Evolutionary conservation across 2,329 filamentous ascomycete species (phyloP), one percentile per base, ranked within the genome.

Genomic region (Cordyceps cateniannulata): DNA sequence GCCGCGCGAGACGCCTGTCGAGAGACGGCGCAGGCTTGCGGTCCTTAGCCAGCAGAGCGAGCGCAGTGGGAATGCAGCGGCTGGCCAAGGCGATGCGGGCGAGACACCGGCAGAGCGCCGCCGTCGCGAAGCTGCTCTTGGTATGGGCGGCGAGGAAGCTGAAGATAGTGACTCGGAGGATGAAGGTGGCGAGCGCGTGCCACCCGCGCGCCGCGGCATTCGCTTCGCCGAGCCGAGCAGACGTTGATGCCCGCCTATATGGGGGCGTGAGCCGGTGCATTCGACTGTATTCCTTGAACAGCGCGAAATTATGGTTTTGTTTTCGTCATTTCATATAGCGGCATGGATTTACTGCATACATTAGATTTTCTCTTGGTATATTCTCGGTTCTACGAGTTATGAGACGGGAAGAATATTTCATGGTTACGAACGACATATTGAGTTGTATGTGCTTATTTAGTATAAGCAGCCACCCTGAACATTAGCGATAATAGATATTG

Each of bases 41-140:
- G 83, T 77, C 0, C 72, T 84, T 3, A 32, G 38, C 14, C 56
- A 59, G 56, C 56, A 59, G n/a, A 35, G 27, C 24, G 68, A 71
- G 16, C 35, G 45, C 18, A 27, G 32, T n/a, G 18, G 49, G 1
- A 24, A 42, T 14, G 3, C 44, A 5, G 20, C 44, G 5, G n/a
- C 16, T 8, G 24, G 14, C 22, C 29, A 32, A 7, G 68, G 67
- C 2, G 76, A 79, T n/a, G 77, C 77, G 38, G 79, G 76, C 38
- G 90, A 93, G 73, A 92, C 89, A 0, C 86, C 88, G 0, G 90
- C 89, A 0, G 90, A 93, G 72, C 80, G 87, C 61, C 81, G 88
- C 45, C 79, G 90, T 58, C 83, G 90, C 66, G 85, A 91, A 67
- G 89, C 89, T 1, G 90, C 90, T 1, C 75, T 93, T 1, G 89